Evolutionary conservation across 345 rosid genomes (phyloP), one percentile per base, ranked within the genome.

Genomic region (Viola odorata): DNA sequence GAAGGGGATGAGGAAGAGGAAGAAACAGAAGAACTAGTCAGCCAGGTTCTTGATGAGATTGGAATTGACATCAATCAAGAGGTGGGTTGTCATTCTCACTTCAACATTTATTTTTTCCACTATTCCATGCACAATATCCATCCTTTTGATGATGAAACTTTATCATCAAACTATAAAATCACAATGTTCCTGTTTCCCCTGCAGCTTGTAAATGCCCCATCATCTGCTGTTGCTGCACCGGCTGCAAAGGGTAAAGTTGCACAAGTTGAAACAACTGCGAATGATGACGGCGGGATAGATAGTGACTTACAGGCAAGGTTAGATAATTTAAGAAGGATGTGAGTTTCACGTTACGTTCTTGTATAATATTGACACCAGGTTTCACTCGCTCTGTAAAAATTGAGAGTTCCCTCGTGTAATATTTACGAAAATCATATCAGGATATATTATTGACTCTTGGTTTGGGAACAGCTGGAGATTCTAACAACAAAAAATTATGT

Each of bases 1-100:
- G 97, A 81, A 78, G 97, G 91, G 57, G 97, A 90, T 37, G 95
- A 87, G 72, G 97, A 90, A 77, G 95, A 90, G 74, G 92, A 87
- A 74, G 97, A 90, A 75, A 90, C 92, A 10, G 91, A 87, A 77
- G 97, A 87, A 8, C 80, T 87, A 14, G 97, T 90, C 57, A 90
- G 64, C 77, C 97, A 90, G 69, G 90, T 90, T 69, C 91, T 90
- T 54, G 97, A 90, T 68, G 97, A 90, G 79, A 90, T 90, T 5
- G 97, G 97, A 4, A 87, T 90, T 37, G 77, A 90, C 74, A 71
- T 87, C 53, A 90, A 85, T 78, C 91, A 90, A 78, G 91, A 90
- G 97, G 95, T 90, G 81, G 1, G 32, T 23, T n/a, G n/a, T 45
- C 32, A 32, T 12, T 44, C 13, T 13, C 37, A 23, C 36, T 40